Percentiles rank a stretch among this genome's conserved stretches.
phyloP scores from a whole-genome alignment of 345 rosid species.

The Camelina hispida region DNA sequence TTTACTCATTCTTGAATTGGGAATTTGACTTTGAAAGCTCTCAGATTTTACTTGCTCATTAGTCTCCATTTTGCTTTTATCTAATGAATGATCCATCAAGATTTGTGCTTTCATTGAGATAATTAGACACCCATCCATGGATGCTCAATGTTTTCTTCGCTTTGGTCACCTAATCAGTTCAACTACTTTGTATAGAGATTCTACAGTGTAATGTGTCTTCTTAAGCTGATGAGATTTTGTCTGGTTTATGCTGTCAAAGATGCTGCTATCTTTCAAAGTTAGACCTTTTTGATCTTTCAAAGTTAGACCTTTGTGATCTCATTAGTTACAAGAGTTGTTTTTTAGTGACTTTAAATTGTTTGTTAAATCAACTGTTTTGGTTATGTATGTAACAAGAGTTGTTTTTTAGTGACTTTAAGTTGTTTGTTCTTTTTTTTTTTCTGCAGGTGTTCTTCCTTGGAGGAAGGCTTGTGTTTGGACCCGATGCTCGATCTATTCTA shows the following conservation, averaged over 20 bases:
- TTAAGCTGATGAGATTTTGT: background rate
- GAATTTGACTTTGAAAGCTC: conserved; percentile 14
- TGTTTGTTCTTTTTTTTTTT: too few species aligned
- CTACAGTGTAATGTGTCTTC: conserved; percentile 14
- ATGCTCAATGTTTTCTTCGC: background rate
- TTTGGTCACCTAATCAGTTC: conserved; percentile 16
- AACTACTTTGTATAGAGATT: background rate
- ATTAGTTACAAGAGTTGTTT: conserved; percentile 11
- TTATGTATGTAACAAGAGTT: background rate
- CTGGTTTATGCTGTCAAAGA: background rate
- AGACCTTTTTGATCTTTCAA: background rate
- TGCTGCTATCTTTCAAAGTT: background rate
- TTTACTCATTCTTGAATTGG: conserved; percentile 12
- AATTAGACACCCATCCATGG: background rate
- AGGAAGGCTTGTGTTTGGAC: conserved; percentile 97
- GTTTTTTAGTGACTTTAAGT: too few species aligned
- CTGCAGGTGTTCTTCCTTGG: conserved; percentile 70
- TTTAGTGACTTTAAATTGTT: background rate
- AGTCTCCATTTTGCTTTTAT: background rate
- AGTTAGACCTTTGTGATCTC: background rate
- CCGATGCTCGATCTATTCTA: conserved; percentile 76
- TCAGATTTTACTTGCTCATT: conserved; percentile 1
- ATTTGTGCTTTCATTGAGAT: conserved; percentile 14
- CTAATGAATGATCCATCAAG: conserved; percentile 3
- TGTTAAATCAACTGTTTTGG: background rate